Base-by-base conservation (phyloP, 78 protist species). In the Paratrimastix pyriformis region DNA sequence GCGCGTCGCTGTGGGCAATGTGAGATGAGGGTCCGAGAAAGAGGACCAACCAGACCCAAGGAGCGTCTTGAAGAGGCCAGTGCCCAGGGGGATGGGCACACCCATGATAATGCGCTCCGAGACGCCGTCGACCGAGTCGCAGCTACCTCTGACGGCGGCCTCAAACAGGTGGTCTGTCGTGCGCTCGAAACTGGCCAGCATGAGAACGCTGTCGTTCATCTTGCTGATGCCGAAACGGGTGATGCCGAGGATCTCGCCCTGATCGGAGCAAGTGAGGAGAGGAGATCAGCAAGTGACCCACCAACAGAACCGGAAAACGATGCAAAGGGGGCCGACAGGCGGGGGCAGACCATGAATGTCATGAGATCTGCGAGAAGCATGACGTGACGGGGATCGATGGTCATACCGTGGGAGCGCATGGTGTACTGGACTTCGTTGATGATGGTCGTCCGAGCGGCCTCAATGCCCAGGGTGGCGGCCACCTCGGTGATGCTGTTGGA, bases 101-200 rank as follows among this genome's bases (percentile, higher is more conserved):
- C 99, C 99, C 91, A 93, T 76, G 71, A 97, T 97, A 72, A 97
- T 97, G 79, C 93, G 85, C 76, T 97, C 99, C 9, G 90, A 78
- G 1, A 95, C 98, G 57, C 98, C 98, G 50, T 52, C 72, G 45
- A 91, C 85, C 52, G 44, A 48, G 68, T 92, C 96, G 30, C 13
- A 13, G 7, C 85, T 76, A 24, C 62, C 65, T 73, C 70, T 82
- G 33, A 76, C 74, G 44, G 94, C 96, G 0, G 98, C 99, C n/a
- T 90, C 98, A 58, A 91, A 97, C 38, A 97, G 84, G 74, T 90
- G 93, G 65, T 97, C 99, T 9, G 88, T 86, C 0, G 99, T 96
- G 75, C 77, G 65, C 81, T 93, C 98, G 65, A 95, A 93, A 24
- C 95, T 89, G 0, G 99, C 99, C 37, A 97, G 82, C 96, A 90